A percentile compares a stretch with the other conserved stretches of the same genome.
Evolutionary conservation across 306 rosid genomes (phyloP).

Genomic region (Clitoria ternatea): DNA sequence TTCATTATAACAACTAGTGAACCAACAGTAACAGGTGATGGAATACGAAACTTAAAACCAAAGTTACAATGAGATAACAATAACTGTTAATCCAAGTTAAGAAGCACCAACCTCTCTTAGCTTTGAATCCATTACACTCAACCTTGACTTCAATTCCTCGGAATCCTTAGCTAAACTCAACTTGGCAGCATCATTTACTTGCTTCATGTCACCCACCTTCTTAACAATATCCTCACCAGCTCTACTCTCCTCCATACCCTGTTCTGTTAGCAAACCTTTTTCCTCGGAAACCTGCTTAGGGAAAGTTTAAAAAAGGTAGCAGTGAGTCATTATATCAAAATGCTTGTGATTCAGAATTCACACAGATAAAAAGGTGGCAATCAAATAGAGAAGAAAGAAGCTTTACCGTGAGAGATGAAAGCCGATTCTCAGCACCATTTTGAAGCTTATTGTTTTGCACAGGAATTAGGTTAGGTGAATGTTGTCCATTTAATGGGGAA

Average conservation of each 20-base stretch:
- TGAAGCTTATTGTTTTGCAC: conserved; percentile 37
- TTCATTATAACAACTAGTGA: no score
- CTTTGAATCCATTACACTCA: conserved; percentile 46
- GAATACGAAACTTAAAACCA: conserved; percentile 10
- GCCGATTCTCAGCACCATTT: background rate
- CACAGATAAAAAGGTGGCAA: no score
- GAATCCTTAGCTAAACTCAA: conserved; percentile 37
- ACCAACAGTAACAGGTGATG: no score
- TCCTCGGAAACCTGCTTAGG: conserved; percentile 45
- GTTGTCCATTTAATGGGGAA: conserved; percentile 57
- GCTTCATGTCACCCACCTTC: conserved; percentile 35
- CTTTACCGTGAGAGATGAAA: no score
- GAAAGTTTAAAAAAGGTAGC: no score
- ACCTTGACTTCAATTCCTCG: conserved; percentile 53
- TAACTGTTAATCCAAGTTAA: conserved; percentile 8
- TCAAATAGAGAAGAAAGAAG: no score
- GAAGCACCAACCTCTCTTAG: conserved; percentile 59
- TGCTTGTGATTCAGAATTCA: background rate
- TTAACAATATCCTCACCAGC: conserved; percentile 17
- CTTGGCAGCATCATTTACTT: conserved; percentile 23
- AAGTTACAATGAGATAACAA: background rate
- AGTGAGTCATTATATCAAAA: no score
- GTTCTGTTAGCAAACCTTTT: conserved; percentile 29
- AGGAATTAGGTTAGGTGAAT: conserved; percentile 44
- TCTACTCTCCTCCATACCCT: conserved; percentile 39